Percentiles rank a stretch among this genome's conserved stretches.
phyloP scores from a whole-genome alignment of 352 stramenopile species.

The Nothophytophthora sp. region DNA sequence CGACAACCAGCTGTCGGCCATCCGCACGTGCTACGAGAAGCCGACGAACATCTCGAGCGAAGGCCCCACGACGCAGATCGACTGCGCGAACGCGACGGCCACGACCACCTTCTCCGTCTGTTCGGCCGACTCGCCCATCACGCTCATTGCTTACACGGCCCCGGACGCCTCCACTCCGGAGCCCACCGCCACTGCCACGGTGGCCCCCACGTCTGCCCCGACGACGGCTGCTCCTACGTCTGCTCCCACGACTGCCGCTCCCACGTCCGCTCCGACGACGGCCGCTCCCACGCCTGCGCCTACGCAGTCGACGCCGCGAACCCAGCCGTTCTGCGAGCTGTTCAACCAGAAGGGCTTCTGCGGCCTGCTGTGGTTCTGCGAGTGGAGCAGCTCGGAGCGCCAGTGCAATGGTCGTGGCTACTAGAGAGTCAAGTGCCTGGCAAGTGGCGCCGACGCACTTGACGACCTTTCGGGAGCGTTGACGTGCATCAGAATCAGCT shows the following conservation, averaged over 20 bases:
- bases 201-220: conserved; percentile 1
- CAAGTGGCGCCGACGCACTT: no score
- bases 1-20: no score
- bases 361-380: conserved; percentile 25
- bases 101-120: conserved; percentile 50
- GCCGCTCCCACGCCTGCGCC: no score
- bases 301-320: no score
- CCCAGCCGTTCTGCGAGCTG: conserved; percentile 25
- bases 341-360: conserved; percentile 26
- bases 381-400: conserved; percentile 12
- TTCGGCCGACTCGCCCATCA: conserved; percentile 40
- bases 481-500: no score
- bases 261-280: conserved; percentile 5
- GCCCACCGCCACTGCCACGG: conserved; percentile 3
- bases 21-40: no score
- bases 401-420: conserved; percentile 21
- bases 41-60: conserved; percentile 26
- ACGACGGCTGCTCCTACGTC: neutral
- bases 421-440: conserved; percentile 2
- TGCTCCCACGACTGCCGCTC: conserved; percentile 6
- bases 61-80: conserved; percentile 45
- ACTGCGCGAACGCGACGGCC: conserved; percentile 44
- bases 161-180: conserved; percentile 11
- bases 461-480: no score
- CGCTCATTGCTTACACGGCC: conserved; percentile 44